Percentiles rank a stretch among this genome's conserved stretches.
These are phyloP conservation scores for Urochloa ruziziensis DNA, from an alignment of 176 grass and related monocot species.

Conservation along the genomic window DNA sequence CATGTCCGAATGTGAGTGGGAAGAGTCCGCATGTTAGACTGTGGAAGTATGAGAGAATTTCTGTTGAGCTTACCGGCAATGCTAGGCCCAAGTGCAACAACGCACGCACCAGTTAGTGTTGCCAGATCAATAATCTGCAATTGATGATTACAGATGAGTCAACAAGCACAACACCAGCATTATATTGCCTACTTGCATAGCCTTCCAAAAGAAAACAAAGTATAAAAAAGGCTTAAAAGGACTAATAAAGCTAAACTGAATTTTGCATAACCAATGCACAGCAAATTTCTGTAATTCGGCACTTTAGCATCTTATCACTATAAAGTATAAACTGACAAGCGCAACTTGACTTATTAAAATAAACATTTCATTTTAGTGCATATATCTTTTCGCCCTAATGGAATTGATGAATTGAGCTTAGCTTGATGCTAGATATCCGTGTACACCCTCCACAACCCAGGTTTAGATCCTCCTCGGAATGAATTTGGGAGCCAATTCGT, in stretches of 20 bases:
- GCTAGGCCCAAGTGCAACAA: slow-evolving; percentile 81
- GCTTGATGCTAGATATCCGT: background rate
- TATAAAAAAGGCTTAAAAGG: background rate
- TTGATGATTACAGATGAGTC: slow-evolving; percentile 8
- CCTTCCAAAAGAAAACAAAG: background rate
- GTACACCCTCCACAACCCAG: background rate
- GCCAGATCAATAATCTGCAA: slow-evolving; percentile 92
- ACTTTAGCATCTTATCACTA: background rate
- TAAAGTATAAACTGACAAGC: background rate
- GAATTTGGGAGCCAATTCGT: background rate
- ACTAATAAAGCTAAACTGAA: background rate
- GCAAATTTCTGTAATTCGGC: background rate
- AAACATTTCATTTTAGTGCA: background rate
- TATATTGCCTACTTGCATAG: background rate
- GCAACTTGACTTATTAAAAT: background rate
- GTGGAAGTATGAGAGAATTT: background rate
- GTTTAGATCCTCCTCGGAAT: background rate
- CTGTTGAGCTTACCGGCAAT: slow-evolving; percentile 65
- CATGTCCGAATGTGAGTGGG: background rate
- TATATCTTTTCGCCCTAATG: background rate
- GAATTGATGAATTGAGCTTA: background rate
- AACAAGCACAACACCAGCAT: background rate
- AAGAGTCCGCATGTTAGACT: background rate
- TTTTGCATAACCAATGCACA: background rate
- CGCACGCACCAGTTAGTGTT: slow-evolving; percentile 83